phyloP scores from a whole-genome alignment of 495 filamentous ascomycete species.

The Cercophora scortea region DNA sequence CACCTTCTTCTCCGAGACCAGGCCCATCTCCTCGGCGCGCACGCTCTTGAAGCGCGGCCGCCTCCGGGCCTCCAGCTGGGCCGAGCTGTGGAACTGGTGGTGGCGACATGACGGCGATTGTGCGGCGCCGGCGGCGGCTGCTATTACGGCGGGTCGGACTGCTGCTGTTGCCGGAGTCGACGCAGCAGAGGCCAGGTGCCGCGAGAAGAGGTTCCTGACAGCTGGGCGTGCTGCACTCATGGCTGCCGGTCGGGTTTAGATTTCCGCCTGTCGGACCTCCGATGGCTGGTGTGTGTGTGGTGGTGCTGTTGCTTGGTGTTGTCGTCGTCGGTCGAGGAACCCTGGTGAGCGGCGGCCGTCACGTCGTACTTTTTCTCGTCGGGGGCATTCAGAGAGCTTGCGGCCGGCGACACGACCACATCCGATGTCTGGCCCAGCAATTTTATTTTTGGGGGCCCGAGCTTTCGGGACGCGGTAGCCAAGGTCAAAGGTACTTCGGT shows the following conservation, averaged over 20 bases:
- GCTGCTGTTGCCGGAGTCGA: slow-evolving; percentile 2
- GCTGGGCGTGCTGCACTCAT: slow-evolving; percentile 29
- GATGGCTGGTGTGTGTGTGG: slow-evolving; percentile 1
- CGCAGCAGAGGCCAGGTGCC: slow-evolving; percentile 13
- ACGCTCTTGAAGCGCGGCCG: slow-evolving; percentile 37
- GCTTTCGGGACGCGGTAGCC: neutral
- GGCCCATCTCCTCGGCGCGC: slow-evolving; percentile 34
- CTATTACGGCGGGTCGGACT: neutral
- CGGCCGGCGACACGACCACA: slow-evolving; percentile 3
- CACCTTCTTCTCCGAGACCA: slow-evolving; percentile 29
- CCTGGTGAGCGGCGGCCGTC: neutral
- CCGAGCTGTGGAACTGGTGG: slow-evolving; percentile 37
- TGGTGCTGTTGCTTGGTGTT: no score
- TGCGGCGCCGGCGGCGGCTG: neutral
- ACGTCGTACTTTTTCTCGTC: neutral
- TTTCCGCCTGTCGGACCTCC: slow-evolving; percentile 6
- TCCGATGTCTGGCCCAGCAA: neutral
- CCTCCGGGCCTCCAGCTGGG: slow-evolving; percentile 28
- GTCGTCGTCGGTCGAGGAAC: neutral
- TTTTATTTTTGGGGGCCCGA: slow-evolving; percentile 6
- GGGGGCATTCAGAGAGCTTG: neutral
- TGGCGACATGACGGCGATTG: slow-evolving; percentile 14
- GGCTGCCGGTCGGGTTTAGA: slow-evolving; percentile 7
- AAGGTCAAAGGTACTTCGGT: neutral
- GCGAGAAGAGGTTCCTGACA: slow-evolving; percentile 25